Evolutionary conservation across 352 stramenopile genomes (phyloP).

Genomic region (Phytophthora citricola): DNA sequence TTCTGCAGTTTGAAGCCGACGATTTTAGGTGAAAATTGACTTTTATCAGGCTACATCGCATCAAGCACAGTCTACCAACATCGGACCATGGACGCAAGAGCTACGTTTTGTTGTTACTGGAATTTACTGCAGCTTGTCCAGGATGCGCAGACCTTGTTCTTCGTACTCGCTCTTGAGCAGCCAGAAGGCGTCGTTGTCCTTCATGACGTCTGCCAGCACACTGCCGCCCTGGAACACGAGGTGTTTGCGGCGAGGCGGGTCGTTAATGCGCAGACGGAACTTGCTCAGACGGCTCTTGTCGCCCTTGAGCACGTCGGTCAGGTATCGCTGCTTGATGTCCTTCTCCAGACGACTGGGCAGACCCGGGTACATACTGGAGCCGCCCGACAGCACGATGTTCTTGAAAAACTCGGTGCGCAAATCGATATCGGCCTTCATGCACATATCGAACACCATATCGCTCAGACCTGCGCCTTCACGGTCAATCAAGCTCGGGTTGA

Average conservation of each 20-base stretch:
- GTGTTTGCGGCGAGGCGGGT: slow-evolving; percentile 96
- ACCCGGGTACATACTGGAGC: slow-evolving; percentile 97
- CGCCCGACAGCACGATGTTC: slow-evolving; percentile 96
- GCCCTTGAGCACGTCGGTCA: slow-evolving; percentile 88
- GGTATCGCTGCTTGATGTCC: slow-evolving; percentile 75
- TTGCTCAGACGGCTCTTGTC: slow-evolving; percentile 91
- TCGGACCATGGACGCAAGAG: slow-evolving; percentile 17
- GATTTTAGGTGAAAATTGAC: slow-evolving; percentile 35
- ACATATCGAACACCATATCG: slow-evolving; percentile 98
- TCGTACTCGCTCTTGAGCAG: slow-evolving; percentile 95
- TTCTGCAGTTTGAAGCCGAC: not conserved
- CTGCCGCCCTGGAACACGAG: slow-evolving; percentile 95
- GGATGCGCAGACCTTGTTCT: slow-evolving; percentile 90
- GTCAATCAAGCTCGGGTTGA: slow-evolving; percentile 97
- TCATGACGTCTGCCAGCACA: slow-evolving; percentile 95
- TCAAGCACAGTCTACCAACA: slow-evolving; percentile 21
- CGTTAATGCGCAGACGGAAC: slow-evolving; percentile 95
- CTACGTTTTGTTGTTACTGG: slow-evolving; percentile 12
- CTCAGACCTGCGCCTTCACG: slow-evolving; percentile 95
- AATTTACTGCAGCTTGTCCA: slow-evolving; percentile 79
- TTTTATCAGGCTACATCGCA: slow-evolving; percentile 18
- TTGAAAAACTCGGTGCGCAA: slow-evolving; percentile 97
- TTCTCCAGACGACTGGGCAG: slow-evolving; percentile 94
- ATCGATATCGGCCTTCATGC: slow-evolving; percentile 97
- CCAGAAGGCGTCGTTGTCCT: slow-evolving; percentile 95